A percentile compares a stretch with the other conserved stretches of the same genome.
These are phyloP conservation scores for Stemphylium vesicarium DNA, from an alignment of 2,329 filamentous ascomycete species.

Conservation along the genomic window DNA sequence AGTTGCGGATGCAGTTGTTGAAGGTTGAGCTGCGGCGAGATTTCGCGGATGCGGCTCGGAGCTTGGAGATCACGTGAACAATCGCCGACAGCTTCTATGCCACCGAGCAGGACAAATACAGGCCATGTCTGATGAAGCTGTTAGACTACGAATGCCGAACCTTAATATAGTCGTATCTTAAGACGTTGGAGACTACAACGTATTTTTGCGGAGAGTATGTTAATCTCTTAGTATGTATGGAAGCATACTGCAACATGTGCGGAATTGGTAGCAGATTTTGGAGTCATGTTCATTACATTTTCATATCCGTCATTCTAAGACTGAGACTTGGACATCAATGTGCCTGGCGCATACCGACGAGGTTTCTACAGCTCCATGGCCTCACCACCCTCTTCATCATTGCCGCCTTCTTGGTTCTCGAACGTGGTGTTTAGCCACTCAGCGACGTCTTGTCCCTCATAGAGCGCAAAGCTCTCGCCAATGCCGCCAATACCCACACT, in stretches of 20 bases:
- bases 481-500: conserved; percentile 84
- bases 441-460: conserved; percentile 85
- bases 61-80: conserved; percentile 33
- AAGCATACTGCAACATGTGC: background rate
- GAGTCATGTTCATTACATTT: conserved; percentile 30
- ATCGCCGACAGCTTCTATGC: background rate
- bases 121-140: no score
- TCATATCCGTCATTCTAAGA: conserved; percentile 14
- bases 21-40: conserved; percentile 37
- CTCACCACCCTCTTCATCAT: conserved; percentile 49
- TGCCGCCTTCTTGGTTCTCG: conserved; percentile 52
- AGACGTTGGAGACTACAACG: no score
- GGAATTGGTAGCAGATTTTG: background rate
- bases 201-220: no score
- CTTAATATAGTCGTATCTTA: no score
- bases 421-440: conserved; percentile 79
- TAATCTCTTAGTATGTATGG: no score
- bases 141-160: no score
- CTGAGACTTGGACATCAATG: background rate
- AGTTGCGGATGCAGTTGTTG: conserved; percentile 32
- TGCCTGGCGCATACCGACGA: background rate
- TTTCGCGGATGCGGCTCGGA: conserved; percentile 38
- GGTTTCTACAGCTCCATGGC: conserved; percentile 56
- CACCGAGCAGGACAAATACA: background rate
- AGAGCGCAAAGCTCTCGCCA: conserved; percentile 84